Base-by-base conservation (phyloP, 805 yeast species). In the Suhomyces prunicola region DNA sequence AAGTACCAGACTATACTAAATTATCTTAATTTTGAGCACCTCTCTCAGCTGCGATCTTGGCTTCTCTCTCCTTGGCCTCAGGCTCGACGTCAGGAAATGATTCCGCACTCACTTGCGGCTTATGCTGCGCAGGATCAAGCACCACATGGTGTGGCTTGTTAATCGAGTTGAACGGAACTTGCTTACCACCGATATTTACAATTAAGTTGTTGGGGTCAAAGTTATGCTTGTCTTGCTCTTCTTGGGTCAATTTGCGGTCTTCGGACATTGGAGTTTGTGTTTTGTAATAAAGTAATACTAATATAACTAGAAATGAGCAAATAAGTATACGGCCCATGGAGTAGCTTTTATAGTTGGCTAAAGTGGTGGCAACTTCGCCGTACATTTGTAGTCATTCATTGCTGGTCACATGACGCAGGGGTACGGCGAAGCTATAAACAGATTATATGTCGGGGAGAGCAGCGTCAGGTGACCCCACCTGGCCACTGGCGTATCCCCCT, bases 61-160 rank as follows among this genome's bases (percentile, higher is more conserved):
- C 59, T 51, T 70, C 73, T 50, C 69, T 59, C 17, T 53, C 62
- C 58, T 67, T 68, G 8, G 73, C 73, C 19, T 60, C 69, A 1
- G 69, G 70, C 50, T 68, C 72, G 45, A 71, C 55, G 44, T 64
- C 70, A 10, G 76, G 76, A 50, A 71, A 69, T 6, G 58, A 47
- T 13, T 54, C 55, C 1, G 68, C 57, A 49, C 65, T 60, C 15
- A 61, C 58, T 19, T 52, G 46, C 3, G 72, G 69, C 51, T 64
- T 64, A 48, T 60, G 65, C 12, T 59, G 50, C 19, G 49, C 40
- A 8, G 73, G 73, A 19, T 66, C 64, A 27, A 57, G 49, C 15
- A 54, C 53, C 15, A 65, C 74, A 31, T 65, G 48, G 56, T 75
- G 80, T 4, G 80, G 80, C 54, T 71, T 72, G 60, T 66, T 73